Evolutionary conservation across 2,329 filamentous ascomycete genomes (phyloP), one percentile per base, ranked within the genome.

Genomic region (Nemania sp.): DNA sequence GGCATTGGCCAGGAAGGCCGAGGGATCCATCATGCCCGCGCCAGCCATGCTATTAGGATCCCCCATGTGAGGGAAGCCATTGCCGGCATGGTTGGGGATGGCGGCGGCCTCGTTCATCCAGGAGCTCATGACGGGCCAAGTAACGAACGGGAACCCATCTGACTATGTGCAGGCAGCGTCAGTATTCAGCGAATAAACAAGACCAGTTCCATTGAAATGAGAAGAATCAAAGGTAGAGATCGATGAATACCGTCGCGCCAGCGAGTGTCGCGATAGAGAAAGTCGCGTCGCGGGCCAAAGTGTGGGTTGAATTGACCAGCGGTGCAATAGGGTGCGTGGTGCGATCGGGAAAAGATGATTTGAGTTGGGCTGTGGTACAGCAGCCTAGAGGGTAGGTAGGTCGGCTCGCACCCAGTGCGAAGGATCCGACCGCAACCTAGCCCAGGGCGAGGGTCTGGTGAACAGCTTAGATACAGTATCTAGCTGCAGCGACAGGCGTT

Each of bases 21-120:
- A 80, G 8, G 83, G 82, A 68, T 88, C 84, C 77, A 88, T 86
- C 79, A 86, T 86, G 70, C 66, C 65, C 62, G 73, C 75, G 64
- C 77, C 68, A 54, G 72, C 74, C 59, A 75, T 71, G 48, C 72
- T 70, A 68, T 83, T 84, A 40, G 82, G 78, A 67, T 87, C 82
- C 71, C 78, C 82, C 74, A 86, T 80, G 69, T 84, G 82, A 64
- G 80, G 77, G 72, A 86, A 86, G 76, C 80, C 80, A 77, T 82
- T 84, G 78, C 82, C 82, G 85, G 86, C 85, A 74, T 86, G 83
- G 73, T 84, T 87, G 67, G 81, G 80, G 75, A 84, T 77, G 72
- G 79, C 79, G 61, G 71, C 70, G 75, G 83, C 77, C 73, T 88
- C 84, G 74, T 86, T 87, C 79, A 86, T 86, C 84, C 84, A 87